These are phyloP conservation scores for Coniella vitis DNA, from an alignment of 2,329 filamentous ascomycete species.

Conservation along the genomic window DNA sequence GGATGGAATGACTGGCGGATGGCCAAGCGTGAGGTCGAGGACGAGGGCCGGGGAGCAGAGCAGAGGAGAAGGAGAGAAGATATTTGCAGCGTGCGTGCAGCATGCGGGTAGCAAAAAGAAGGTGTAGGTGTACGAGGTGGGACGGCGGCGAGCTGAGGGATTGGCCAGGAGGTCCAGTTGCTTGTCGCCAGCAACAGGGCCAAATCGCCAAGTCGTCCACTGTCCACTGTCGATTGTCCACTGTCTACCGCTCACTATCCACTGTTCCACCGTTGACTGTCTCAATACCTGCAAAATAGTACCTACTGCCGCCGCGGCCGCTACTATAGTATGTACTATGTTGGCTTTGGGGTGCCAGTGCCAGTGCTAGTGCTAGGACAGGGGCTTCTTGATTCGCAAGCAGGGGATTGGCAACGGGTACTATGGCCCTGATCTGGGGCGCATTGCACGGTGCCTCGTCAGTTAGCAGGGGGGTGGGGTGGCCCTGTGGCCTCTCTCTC, in stretches of 20 bases:
- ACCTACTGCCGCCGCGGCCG: too few relatives aligned
- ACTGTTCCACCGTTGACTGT: background rate
- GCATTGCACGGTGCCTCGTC: too few relatives aligned
- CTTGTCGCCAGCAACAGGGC: too few relatives aligned
- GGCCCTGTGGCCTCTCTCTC: too few relatives aligned
- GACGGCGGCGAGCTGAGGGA: constrained; percentile 15
- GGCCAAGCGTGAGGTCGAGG: constrained; percentile 28
- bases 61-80: constrained; percentile 30
- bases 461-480: too few relatives aligned
- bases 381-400: too few relatives aligned
- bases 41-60: constrained; percentile 8
- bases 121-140: constrained; percentile 32
- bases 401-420: background rate
- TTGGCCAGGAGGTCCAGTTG: constrained; percentile 9
- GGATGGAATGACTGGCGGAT: constrained; percentile 42
- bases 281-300: too few relatives aligned
- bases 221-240: background rate
- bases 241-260: constrained; percentile 1
- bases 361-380: background rate
- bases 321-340: too few relatives aligned
- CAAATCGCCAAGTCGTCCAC: background rate
- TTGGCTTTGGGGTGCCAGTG: background rate
- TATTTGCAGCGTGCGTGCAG: constrained; percentile 41
- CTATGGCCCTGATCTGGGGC: too few relatives aligned
- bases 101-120: constrained; percentile 47